Evolutionary conservation across 371 early-diverging fungal genomes (phyloP), one percentile per base, ranked within the genome.

Genomic region (Mortierella polycephala): DNA sequence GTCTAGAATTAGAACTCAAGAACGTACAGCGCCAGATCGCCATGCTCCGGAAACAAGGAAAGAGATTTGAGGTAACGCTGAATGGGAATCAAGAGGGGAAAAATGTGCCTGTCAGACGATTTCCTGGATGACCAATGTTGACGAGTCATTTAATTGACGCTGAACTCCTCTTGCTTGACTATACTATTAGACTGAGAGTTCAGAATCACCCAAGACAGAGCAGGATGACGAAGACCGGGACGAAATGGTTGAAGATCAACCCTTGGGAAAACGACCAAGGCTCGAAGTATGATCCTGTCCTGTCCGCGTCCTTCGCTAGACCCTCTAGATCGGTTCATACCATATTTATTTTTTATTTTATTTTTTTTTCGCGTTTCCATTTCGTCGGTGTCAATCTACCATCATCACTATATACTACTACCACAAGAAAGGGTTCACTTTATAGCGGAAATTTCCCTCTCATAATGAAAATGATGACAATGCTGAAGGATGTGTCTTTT

Each of bases 1-100:
- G 73, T 10, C 69, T 91, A 23, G 75, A 77, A 49, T 46, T 68
- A 10, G 88, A 90, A 62, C 71, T 90, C 39, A 85, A 82, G 56
- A 82, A 83, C 20, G 84, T 87, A 39, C 80, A 82, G 49, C 73
- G 83, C n/a, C 73, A 76, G 65, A 67, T 84, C 16, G 79, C 74
- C 62, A 75, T 82, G 68, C 42, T 79, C 20, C 73, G 68, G 77
- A 76, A 67, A 71, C 47, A 67, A 60, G 68, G 71, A 53, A 66
- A 62, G 23, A 71, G 57, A 40, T 8, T 60, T n/a, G 64, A 71
- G 45, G 75, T 69, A 62, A 57, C n/a, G 3, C 20, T 11, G 14
- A 10, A 20, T n/a, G 13, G 9, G 2, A n/a, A 57, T 14, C 30
- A 30, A 30, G 4, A 4, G 30, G 30, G 4, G 30, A 30, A 30